Evolutionary conservation across 148 eudicot genomes (phyloP).

Genomic region (Agrostemma githago): DNA sequence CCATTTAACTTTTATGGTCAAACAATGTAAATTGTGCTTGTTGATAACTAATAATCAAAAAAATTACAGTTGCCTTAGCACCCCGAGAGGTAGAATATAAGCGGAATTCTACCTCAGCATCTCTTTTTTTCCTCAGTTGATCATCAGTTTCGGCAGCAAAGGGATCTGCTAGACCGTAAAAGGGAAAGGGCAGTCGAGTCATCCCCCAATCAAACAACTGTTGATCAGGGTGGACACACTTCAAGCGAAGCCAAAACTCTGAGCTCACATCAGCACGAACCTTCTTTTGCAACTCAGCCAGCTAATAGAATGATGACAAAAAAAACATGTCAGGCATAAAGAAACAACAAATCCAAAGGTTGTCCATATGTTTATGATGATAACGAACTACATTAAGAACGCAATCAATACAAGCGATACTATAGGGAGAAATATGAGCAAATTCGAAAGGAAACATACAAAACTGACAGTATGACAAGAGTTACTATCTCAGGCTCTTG

Average conservation of each 20-base stretch:
- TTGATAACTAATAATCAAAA: neutral
- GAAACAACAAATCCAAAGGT: constrained; percentile 6
- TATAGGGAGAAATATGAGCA: neutral
- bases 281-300: constrained; percentile 76
- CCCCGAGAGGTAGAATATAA: constrained; percentile 9
- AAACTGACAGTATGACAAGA: neutral
- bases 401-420: neutral
- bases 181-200: constrained; percentile 64
- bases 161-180: constrained; percentile 85
- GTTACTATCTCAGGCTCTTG: neutral
- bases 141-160: constrained; percentile 82
- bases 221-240: constrained; percentile 71
- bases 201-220: constrained; percentile 95
- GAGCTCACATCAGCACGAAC: constrained; percentile 82
- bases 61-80: neutral
- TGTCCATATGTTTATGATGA: neutral
- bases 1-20: neutral
- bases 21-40: neutral
- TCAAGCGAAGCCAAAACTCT: constrained; percentile 85
- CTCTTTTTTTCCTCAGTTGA: constrained; percentile 84
- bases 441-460: neutral
- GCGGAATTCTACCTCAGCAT: constrained; percentile 65
- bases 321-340: constrained; percentile 18
- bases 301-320: constrained; percentile 41
- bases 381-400: neutral